Evolutionary conservation across 306 rosid genomes (phyloP).

Genomic region (Begonia loranthoides): DNA sequence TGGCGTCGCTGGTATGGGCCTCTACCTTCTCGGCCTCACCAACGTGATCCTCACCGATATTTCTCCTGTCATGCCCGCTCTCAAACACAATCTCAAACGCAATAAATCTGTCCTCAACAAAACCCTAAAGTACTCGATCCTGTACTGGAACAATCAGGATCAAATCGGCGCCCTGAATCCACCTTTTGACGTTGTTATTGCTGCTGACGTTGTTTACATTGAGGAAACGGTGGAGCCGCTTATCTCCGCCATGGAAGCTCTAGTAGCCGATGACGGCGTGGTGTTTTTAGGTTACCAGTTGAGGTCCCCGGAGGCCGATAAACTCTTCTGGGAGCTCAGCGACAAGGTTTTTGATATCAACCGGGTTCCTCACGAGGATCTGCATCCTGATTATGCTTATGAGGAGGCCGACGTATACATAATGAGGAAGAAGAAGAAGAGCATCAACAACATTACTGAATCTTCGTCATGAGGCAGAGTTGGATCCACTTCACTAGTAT

Average conservation of each 20-base stretch:
- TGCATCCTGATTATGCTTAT: conserved; percentile 64
- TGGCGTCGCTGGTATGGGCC: conserved; percentile 86
- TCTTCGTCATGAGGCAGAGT: too few relatives aligned
- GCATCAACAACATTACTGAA: background rate
- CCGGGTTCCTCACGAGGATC: conserved; percentile 50
- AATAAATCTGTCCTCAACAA: conserved; percentile 56
- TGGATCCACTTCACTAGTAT: too few relatives aligned
- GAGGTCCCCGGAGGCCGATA: conserved; percentile 64
- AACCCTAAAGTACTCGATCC: conserved; percentile 48
- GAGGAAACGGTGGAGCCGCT: conserved; percentile 53
- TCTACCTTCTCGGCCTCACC: conserved; percentile 60
- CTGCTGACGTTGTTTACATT: conserved; percentile 79
- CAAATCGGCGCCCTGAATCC: conserved; percentile 50
- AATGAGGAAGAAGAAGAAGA: conserved; percentile 43
- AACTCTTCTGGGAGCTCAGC: conserved; percentile 61
- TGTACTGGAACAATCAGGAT: conserved; percentile 60
- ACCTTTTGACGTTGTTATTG: conserved; percentile 48
- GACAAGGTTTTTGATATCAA: conserved; percentile 25
- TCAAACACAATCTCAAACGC: conserved; percentile 59
- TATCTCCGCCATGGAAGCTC: conserved; percentile 47
- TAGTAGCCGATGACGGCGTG: conserved; percentile 42
- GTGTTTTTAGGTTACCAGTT: conserved; percentile 73
- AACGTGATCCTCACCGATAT: conserved; percentile 74
- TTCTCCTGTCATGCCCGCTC: conserved; percentile 82
- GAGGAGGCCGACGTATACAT: conserved; percentile 66